Percentiles rank a stretch among this genome's conserved stretches.
These are phyloP conservation scores for Xylaria sp. DNA, from an alignment of 2,329 filamentous ascomycete genomes.

Conservation along the genomic window DNA sequence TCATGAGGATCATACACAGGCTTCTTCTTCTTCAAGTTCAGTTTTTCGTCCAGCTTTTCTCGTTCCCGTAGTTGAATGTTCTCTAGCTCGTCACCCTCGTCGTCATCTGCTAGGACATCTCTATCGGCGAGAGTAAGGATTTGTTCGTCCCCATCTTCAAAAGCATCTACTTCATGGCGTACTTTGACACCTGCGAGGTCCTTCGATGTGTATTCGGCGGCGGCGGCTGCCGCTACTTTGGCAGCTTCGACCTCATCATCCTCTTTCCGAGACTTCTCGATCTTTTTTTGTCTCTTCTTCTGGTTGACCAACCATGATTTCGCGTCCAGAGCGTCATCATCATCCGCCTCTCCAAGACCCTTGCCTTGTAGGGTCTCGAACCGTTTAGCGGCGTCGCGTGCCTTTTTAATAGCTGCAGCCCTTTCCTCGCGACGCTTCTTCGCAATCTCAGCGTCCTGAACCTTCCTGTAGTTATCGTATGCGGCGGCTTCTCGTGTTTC, in stretches of 20 bases:
- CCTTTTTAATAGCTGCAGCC: conserved; percentile 83
- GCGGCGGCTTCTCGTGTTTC: conserved; percentile 77
- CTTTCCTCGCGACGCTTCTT: conserved; percentile 81
- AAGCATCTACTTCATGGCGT: conserved; percentile 81
- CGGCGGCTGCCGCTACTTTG: conserved; percentile 68
- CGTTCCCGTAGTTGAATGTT: conserved; percentile 73
- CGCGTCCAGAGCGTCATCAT: conserved; percentile 72
- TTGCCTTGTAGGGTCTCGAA: conserved; percentile 78
- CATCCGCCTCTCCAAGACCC: conserved; percentile 78
- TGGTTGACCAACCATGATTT: conserved; percentile 85
- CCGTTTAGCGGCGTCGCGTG: conserved; percentile 81
- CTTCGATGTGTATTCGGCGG: conserved; percentile 75
- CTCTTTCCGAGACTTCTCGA: conserved; percentile 73
- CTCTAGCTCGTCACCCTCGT: conserved; percentile 89
- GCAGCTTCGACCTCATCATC: conserved; percentile 81
- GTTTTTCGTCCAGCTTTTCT: conserved; percentile 74
- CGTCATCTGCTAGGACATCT: conserved; percentile 77
- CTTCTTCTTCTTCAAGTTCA: conserved; percentile 89
- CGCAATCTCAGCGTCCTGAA: conserved; percentile 72
- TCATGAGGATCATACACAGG: conserved; percentile 86
- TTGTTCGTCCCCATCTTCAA: conserved; percentile 84
- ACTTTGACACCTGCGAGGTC: conserved; percentile 92
- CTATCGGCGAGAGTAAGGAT: conserved; percentile 94
- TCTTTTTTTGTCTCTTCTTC: conserved; percentile 94
- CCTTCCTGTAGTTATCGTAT: conserved; percentile 73